phyloP scores from a whole-genome alignment of 805 yeast genomes.

The Yamadazyma phyllophila region DNA sequence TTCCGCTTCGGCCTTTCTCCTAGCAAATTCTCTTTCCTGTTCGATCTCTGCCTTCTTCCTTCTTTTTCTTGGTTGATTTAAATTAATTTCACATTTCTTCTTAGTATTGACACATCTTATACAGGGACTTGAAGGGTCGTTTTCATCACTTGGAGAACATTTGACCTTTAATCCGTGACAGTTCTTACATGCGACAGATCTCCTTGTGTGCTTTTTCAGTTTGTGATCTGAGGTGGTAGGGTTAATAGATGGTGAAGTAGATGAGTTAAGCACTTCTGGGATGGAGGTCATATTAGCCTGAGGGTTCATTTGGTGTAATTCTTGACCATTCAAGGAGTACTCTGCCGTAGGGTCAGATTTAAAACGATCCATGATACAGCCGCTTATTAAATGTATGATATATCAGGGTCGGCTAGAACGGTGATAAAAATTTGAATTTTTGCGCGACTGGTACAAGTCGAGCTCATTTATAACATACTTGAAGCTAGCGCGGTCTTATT shows the following conservation, averaged over 20 bases:
- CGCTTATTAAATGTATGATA: background rate
- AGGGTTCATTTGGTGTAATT: background rate
- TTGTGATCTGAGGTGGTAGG: background rate
- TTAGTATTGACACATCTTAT: constrained; percentile 66
- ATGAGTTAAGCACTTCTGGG: background rate
- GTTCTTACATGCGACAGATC: constrained; percentile 62
- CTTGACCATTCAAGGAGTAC: background rate
- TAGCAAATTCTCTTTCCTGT: constrained; percentile 11
- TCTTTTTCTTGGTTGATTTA: constrained; percentile 55
- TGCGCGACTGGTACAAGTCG: background rate
- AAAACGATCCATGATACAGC: constrained; percentile 2
- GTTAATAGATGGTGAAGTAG: background rate
- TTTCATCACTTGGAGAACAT: constrained; percentile 68
- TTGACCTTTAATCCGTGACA: constrained; percentile 84
- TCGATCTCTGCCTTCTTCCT: constrained; percentile 31
- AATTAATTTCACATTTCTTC: constrained; percentile 65
- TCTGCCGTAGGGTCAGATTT: background rate
- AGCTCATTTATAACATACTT: background rate
- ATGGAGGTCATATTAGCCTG: background rate
- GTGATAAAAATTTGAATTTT: constrained; percentile 2
- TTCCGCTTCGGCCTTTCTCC: constrained; percentile 1
- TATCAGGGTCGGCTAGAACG: constrained; percentile 8
- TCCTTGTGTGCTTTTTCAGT: constrained; percentile 20
- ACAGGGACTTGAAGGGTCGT: constrained; percentile 65
- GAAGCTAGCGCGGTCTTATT: no score